These are phyloP conservation scores for Fusarium tjaetaba DNA, from an alignment of 2,329 filamentous ascomycete genomes.

Conservation along the genomic window DNA sequence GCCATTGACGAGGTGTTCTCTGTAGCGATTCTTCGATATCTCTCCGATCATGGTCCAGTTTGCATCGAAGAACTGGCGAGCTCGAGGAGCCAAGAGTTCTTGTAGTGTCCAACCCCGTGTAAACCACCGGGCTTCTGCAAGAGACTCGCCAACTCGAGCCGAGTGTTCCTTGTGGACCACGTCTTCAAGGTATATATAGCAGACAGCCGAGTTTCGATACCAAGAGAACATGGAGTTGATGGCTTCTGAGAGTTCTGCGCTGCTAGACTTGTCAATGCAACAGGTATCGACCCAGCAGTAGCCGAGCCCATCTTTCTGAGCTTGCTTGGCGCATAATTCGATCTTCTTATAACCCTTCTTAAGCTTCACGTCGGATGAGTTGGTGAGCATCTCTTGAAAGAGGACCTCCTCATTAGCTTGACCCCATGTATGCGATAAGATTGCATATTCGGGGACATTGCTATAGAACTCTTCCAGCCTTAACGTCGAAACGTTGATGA, in stretches of 20 bases:
- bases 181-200: constrained; percentile 42
- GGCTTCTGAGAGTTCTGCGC: constrained; percentile 45
- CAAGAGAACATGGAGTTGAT: constrained; percentile 44
- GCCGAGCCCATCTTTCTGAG: constrained; percentile 14
- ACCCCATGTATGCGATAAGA: constrained; percentile 36
- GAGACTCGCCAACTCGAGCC: neutral
- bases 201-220: constrained; percentile 38
- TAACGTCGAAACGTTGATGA: constrained; percentile 25
- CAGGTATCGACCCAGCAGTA: constrained; percentile 47
- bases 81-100: constrained; percentile 44
- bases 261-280: constrained; percentile 41
- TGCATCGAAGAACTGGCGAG: constrained; percentile 42
- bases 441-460: constrained; percentile 28
- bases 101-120: constrained; percentile 41
- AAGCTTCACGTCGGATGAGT: neutral
- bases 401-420: constrained; percentile 1
- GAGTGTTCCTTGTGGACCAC: neutral
- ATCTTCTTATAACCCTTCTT: constrained; percentile 43
- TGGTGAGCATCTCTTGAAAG: constrained; percentile 3
- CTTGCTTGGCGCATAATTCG: constrained; percentile 24
- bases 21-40: constrained; percentile 19
- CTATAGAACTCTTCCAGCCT: constrained; percentile 26
- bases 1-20: neutral
- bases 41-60: constrained; percentile 43
- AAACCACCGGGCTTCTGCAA: constrained; percentile 33